A percentile compares a stretch with the other conserved stretches of the same genome.
Evolutionary conservation across 805 yeast genomes (phyloP).

Genomic region (Wickerhamiella brachini): DNA sequence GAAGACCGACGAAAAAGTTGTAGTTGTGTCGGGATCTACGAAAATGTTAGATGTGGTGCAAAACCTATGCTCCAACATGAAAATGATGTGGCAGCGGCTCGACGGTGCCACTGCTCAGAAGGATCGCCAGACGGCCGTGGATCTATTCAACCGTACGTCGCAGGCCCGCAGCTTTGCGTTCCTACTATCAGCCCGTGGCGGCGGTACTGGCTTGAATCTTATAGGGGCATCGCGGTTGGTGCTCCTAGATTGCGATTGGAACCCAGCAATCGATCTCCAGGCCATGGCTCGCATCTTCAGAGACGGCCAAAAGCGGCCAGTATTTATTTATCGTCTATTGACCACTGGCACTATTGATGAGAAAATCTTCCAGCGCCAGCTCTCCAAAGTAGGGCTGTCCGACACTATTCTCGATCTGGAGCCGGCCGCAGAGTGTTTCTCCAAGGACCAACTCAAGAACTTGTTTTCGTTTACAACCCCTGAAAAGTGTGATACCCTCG

Average conservation of each 20-base stretch:
- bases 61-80: constrained; percentile 34
- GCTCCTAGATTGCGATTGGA: constrained; percentile 92
- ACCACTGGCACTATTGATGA: constrained; percentile 84
- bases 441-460: constrained; percentile 53
- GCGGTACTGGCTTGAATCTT: constrained; percentile 84
- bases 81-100: constrained; percentile 43
- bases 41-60: constrained; percentile 73
- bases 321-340: constrained; percentile 65
- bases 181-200: constrained; percentile 75
- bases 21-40: constrained; percentile 77
- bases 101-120: constrained; percentile 76
- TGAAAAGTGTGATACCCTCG: constrained; percentile 43
- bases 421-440: constrained; percentile 42
- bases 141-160: constrained; percentile 44
- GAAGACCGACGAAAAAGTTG: constrained; percentile 54
- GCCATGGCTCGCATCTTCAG: constrained; percentile 93
- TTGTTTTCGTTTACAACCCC: constrained; percentile 46
- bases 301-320: constrained; percentile 77
- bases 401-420: constrained; percentile 44
- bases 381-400: constrained; percentile 69
- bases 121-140: constrained; percentile 51
- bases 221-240: constrained; percentile 81
- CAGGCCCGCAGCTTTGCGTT: constrained; percentile 40
- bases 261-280: constrained; percentile 82
- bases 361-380: constrained; percentile 82